phyloP scores from a whole-genome alignment of 257 asterid species.

The Orobanche coerulescens region DNA sequence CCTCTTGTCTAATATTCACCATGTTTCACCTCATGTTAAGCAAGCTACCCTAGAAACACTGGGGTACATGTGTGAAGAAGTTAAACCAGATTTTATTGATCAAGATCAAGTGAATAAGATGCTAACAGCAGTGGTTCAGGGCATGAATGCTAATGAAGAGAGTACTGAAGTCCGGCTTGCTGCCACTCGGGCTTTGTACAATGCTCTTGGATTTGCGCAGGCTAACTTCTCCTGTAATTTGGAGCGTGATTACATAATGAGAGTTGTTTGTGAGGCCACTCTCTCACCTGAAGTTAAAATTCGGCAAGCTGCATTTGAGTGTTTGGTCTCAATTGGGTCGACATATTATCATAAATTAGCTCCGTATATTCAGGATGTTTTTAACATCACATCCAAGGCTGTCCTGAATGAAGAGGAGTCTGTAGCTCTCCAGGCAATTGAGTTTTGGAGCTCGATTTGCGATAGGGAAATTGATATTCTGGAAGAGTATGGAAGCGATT shows the following conservation, averaged over 20 bases:
- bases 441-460: slow-evolving; percentile 62
- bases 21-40: slow-evolving; percentile 44
- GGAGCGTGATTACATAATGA: slow-evolving; percentile 59
- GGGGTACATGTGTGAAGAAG: slow-evolving; percentile 54
- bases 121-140: slow-evolving; percentile 51
- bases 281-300: slow-evolving; percentile 41
- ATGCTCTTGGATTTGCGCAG: slow-evolving; percentile 55
- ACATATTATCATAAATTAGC: slow-evolving; percentile 46
- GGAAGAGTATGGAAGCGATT: slow-evolving; percentile 51
- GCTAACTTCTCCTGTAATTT: slow-evolving; percentile 44
- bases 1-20: slow-evolving; percentile 43
- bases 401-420: slow-evolving; percentile 52
- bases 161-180: slow-evolving; percentile 47
- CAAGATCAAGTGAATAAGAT: slow-evolving; percentile 58
- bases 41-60: slow-evolving; percentile 55
- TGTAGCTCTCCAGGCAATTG: slow-evolving; percentile 61
- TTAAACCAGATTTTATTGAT: slow-evolving; percentile 44
- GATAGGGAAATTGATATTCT: slow-evolving; percentile 61
- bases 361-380: slow-evolving; percentile 47
- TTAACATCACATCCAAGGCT: slow-evolving; percentile 52
- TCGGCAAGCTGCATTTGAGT: slow-evolving; percentile 51
- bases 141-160: slow-evolving; percentile 47
- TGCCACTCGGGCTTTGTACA: slow-evolving; percentile 44
- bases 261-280: slow-evolving; percentile 56
- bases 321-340: slow-evolving; percentile 48